phyloP scores from a whole-genome alignment of 73 alveolate species.

The Paramecium caudatum region DNA sequence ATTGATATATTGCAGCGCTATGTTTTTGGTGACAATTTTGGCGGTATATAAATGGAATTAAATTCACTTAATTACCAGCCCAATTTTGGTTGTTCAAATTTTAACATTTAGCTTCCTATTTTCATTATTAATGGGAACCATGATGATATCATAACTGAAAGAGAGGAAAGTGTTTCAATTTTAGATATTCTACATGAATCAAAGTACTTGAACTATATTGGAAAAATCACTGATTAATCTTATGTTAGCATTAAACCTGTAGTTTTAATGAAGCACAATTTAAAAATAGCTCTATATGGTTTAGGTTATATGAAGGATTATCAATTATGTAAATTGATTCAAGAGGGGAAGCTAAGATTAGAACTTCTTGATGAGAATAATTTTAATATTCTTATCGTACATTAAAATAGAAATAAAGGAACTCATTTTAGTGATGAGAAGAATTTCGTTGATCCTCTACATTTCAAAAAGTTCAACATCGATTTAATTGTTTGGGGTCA shows the following conservation, averaged over 20 bases:
- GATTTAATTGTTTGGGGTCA: constrained; percentile 98
- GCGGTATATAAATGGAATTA: constrained; percentile 74
- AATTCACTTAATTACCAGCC: constrained; percentile 86
- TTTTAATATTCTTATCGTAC: constrained; percentile 95
- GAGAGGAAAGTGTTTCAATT: constrained; percentile 86
- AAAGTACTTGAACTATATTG: constrained; percentile 93
- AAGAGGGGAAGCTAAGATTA: constrained; percentile 87
- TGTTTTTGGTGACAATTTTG: constrained; percentile 91
- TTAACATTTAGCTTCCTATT: constrained; percentile 93
- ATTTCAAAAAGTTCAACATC: constrained; percentile 86
- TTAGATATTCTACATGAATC: constrained; percentile 88
- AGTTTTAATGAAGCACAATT: constrained; percentile 89
- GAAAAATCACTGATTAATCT: constrained; percentile 89
- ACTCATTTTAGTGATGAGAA: constrained; percentile 83
- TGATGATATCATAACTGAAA: constrained; percentile 95
- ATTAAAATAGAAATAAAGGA: constrained; percentile 96
- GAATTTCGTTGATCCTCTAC: constrained; percentile 85
- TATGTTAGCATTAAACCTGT: constrained; percentile 91
- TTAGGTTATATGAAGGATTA: constrained; percentile 97
- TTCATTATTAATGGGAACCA: constrained; percentile 98
- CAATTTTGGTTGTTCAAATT: constrained; percentile 86
- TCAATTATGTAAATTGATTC: constrained; percentile 89
- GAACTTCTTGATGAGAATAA: constrained; percentile 89
- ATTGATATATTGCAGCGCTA: constrained; percentile 87
- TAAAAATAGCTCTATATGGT: constrained; percentile 96